Evolutionary conservation across 371 early-diverging fungal species (phyloP).

Genomic region (Batkoa obscura): DNA sequence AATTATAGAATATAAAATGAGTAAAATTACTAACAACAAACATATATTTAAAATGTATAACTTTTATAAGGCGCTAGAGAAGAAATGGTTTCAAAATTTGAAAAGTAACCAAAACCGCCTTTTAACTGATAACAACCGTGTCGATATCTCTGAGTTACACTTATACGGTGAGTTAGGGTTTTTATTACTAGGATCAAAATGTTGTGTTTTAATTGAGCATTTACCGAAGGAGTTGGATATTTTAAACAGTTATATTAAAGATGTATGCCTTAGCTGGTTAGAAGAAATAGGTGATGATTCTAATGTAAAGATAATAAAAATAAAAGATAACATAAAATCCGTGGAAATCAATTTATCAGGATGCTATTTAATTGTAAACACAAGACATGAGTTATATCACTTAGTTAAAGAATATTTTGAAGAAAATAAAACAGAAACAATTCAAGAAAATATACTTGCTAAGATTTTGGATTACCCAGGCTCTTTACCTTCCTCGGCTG

Average conservation of each 20-base stretch:
- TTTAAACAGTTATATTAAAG: neutral
- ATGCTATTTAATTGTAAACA: neutral
- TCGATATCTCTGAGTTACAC: neutral
- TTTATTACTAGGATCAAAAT: neutral
- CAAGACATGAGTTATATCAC: neutral
- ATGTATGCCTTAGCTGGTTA: neutral
- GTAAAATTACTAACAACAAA: no score
- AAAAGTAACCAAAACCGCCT: neutral
- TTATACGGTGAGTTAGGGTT: constrained; percentile 2
- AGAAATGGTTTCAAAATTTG: neutral
- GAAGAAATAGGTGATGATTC: neutral
- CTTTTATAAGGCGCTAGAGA: neutral
- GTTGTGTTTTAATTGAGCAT: neutral
- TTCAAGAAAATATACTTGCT: neutral
- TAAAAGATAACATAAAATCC: neutral
- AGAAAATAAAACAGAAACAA: neutral
- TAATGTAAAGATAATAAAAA: no score
- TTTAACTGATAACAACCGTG: neutral
- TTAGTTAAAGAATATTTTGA: neutral
- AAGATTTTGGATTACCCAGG: neutral
- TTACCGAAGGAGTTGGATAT: neutral
- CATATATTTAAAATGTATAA: neutral
- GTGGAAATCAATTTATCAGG: neutral
- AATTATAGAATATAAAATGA: no score
- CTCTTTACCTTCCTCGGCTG: neutral